Evolutionary conservation across 352 stramenopile genomes (phyloP), one percentile per base, ranked within the genome.

Genomic region (Globisporangium lucens): DNA sequence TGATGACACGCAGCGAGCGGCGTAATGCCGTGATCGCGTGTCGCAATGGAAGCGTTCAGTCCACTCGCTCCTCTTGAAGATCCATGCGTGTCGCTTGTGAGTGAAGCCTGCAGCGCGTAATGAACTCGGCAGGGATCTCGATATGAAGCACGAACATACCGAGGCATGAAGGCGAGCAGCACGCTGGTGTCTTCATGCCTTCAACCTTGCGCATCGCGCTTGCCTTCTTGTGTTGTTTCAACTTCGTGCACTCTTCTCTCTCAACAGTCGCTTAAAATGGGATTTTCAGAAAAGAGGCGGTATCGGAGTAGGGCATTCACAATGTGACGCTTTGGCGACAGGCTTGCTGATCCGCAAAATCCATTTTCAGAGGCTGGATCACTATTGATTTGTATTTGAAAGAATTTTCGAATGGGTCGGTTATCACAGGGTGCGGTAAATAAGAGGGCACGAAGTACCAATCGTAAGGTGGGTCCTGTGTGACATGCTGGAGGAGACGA

Each of bases 201-300:
- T 56, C 49, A 56, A 56, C 3, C 10, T 56, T 56, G 49, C 49
- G 49, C n/a, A 30, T 56, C 49, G 49, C 13, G 38, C 38, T 47
- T 47, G 38, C 38, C 38, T 47, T 47, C 24, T 24, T 2, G 4
- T 47, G 12, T 47, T 47, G 38, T 13, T 47, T 47, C 38, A 47
- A 47, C 38, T 13, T 47, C 38, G 15, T 47, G 15, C 13, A 3
- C 36, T 17, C 36, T 17, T 38, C 36, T 5, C 36, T 47, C 38
- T 47, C 38, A 47, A 20, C 38, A 47, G 38, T 47, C 38, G 38
- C n/a, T 47, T 47, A 47, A 47, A n/a, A 15, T 43, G 36, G 10
- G 36, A 33, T 33, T 47, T 17, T 17, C 38, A 47, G 38, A 47
- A 47, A 47, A 47, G 38, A 47, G 38, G 38, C 38, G 38, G 38